These are phyloP conservation scores for Trametes cingulata DNA, from an alignment of 768 basidiomycete species.

Conservation along the genomic window DNA sequence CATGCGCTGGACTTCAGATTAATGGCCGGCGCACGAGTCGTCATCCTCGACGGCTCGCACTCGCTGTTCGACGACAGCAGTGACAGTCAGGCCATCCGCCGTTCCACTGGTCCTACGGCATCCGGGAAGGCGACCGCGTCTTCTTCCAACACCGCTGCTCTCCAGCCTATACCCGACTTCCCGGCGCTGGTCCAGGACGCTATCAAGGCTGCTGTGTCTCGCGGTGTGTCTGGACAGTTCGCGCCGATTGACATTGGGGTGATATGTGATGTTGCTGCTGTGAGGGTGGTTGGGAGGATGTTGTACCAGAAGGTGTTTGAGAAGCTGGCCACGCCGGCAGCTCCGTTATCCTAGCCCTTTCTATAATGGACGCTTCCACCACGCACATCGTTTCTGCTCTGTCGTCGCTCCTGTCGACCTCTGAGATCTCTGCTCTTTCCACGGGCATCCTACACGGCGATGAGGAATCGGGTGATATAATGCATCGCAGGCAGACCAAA, in stretches of 20 bases:
- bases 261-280: conserved; percentile 53
- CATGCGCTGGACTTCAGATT: conserved; percentile 82
- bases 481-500: too few species aligned
- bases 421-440: too few species aligned
- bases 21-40: conserved; percentile 63
- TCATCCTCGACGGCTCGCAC: conserved; percentile 73
- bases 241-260: conserved; percentile 63
- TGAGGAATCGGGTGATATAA: too few species aligned
- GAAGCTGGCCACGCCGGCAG: conserved; percentile 6
- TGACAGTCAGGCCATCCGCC: not conserved
- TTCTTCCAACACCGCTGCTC: conserved; percentile 8
- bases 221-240: conserved; percentile 41
- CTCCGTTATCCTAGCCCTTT: not conserved
- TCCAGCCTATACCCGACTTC: conserved; percentile 66
- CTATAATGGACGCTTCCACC: not conserved
- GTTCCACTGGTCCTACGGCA: not conserved
- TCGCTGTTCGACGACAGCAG: conserved; percentile 44
- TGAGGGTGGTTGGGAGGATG: conserved; percentile 48
- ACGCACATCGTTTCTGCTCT: too few species aligned
- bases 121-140: not conserved
- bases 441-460: too few species aligned
- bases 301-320: conserved; percentile 49
- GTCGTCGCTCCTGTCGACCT: too few species aligned
- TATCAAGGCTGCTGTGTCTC: conserved; percentile 43
- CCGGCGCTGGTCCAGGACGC: conserved; percentile 49